Percentiles rank a stretch among this genome's conserved stretches.
Conservation (phyloP, 2,329 filamentous ascomycete genomes). For the Amylocarpus encephaloides region DNA sequence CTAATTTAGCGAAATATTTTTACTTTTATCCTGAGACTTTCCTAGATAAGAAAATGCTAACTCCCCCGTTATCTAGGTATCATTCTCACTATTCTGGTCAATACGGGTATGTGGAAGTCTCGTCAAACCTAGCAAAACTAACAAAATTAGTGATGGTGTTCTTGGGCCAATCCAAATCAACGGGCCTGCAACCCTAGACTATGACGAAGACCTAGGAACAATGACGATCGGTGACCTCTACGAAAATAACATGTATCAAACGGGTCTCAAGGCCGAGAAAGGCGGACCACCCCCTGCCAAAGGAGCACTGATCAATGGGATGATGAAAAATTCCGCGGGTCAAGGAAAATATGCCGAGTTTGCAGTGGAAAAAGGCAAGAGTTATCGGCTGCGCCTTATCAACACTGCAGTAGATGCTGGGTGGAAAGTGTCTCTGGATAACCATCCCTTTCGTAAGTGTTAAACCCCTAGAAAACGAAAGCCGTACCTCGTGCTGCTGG, state of each 20-base stretch:
- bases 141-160: constrained; percentile 17
- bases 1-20: too few relatives aligned
- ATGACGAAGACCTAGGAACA: constrained; percentile 55
- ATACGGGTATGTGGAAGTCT: constrained; percentile 13
- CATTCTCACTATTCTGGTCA: constrained; percentile 48
- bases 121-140: background rate
- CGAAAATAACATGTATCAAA: constrained; percentile 19
- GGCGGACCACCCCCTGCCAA: constrained; percentile 10
- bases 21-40: too few relatives aligned
- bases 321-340: constrained; percentile 1
- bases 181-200: constrained; percentile 49
- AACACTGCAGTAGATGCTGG: constrained; percentile 38
- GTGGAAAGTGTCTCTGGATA: constrained; percentile 42
- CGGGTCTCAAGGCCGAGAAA: constrained; percentile 18
- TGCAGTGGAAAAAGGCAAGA: constrained; percentile 30
- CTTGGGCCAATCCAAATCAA: constrained; percentile 47
- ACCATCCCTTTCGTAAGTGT: constrained; percentile 34
- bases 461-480: background rate
- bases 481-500: background rate
- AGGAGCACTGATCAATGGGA: constrained; percentile 17
- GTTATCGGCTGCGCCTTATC: constrained; percentile 40
- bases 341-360: constrained; percentile 17
- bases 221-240: constrained; percentile 19
- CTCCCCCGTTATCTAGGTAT: too few relatives aligned
- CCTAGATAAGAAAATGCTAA: too few relatives aligned